Evolutionary conservation across 192 early-diverging fungal genomes (phyloP).

Genomic region (Backusella liffmaniae): DNA sequence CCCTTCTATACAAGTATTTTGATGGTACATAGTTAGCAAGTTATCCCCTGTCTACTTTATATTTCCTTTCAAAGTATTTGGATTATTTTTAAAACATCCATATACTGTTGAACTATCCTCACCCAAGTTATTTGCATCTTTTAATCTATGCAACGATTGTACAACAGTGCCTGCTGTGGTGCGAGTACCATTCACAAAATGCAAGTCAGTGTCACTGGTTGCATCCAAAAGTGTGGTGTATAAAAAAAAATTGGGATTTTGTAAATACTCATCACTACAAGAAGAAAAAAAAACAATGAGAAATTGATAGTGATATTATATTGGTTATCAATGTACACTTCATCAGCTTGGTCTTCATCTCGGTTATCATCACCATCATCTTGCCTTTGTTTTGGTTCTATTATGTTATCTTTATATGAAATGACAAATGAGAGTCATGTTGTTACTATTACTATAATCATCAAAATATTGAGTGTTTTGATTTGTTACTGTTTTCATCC

Average conservation of each 20-base stretch:
- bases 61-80: background rate
- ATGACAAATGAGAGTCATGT: too few relatives aligned
- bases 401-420: background rate
- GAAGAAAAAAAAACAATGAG: background rate
- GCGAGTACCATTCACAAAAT: constrained; percentile 14
- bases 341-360: background rate
- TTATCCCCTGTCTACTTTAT: background rate
- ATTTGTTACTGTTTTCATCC: background rate
- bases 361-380: background rate
- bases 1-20: constrained; percentile 46
- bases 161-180: constrained; percentile 91
- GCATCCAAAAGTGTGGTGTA: background rate
- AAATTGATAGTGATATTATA: background rate
- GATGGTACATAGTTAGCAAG: too few relatives aligned
- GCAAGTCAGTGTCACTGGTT: background rate
- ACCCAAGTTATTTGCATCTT: constrained; percentile 70
- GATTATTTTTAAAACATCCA: background rate
- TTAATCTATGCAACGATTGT: constrained; percentile 83
- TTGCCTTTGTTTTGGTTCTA: background rate
- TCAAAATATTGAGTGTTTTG: background rate
- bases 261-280: background rate
- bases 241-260: background rate
- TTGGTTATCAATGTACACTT: background rate
- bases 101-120: constrained; percentile 9
- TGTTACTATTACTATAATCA: background rate